Conservation (phyloP, 768 basidiomycete genomes). For the Boletus sp. region DNA sequence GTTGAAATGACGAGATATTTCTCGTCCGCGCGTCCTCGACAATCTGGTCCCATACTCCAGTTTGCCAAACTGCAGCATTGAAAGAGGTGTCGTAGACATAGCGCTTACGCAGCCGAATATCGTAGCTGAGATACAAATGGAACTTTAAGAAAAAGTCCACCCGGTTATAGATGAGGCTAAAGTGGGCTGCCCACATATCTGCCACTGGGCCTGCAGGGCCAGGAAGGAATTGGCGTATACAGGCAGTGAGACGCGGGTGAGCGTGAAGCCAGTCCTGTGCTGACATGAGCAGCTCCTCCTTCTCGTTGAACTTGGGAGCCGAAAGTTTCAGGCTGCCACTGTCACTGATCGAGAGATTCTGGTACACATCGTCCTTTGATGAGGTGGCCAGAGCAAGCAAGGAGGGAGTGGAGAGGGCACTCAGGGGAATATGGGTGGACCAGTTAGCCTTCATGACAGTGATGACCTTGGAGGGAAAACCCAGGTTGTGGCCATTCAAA, state of each 20-base stretch:
- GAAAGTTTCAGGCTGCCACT: too few species aligned
- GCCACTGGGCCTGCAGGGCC: background rate
- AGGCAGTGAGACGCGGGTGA: background rate
- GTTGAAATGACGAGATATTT: background rate
- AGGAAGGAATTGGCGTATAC: background rate
- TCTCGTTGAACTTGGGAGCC: background rate
- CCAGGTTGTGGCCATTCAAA: too few species aligned
- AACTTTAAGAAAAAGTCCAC: background rate
- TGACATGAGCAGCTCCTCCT: background rate
- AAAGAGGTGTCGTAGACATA: background rate
- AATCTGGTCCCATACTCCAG: background rate
- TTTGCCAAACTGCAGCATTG: background rate
- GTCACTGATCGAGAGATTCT: too few species aligned
- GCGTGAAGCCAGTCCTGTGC: background rate
- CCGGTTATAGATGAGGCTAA: background rate
- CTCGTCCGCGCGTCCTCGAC: background rate
- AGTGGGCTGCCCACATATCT: background rate
- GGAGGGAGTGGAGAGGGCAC: background rate
- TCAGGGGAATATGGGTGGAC: background rate
- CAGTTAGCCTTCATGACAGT: background rate
- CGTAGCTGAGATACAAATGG: background rate
- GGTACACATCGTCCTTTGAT: too few species aligned
- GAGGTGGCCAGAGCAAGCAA: background rate
- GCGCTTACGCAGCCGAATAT: background rate
- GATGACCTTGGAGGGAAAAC: background rate